A percentile compares a stretch with the other conserved stretches of the same genome.
Conservation (phyloP, 2,329 filamentous ascomycete genomes). For the Aphanocladium album region DNA sequence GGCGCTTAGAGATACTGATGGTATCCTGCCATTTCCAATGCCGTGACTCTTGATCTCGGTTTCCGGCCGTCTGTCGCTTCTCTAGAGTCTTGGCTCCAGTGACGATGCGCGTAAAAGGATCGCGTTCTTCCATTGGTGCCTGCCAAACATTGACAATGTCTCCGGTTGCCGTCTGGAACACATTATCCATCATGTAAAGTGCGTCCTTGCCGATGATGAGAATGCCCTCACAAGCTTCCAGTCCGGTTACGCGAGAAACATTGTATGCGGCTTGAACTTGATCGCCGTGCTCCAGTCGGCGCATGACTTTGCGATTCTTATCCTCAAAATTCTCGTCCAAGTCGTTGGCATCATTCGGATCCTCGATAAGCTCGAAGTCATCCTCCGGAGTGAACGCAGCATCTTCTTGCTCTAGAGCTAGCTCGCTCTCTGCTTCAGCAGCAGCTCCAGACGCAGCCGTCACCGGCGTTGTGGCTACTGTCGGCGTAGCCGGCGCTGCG, state of each 20-base stretch:
- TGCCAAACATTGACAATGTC: conserved; percentile 97
- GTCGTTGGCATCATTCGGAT: conserved; percentile 79
- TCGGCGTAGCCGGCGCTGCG: conserved; percentile 2
- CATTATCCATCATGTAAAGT: conserved; percentile 92
- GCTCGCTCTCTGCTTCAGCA: neutral
- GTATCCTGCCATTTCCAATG: conserved; percentile 94
- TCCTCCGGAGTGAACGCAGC: conserved; percentile 59
- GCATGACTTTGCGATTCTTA: conserved; percentile 97
- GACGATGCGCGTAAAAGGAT: conserved; percentile 93
- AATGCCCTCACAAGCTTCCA: conserved; percentile 91
- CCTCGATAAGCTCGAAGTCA: conserved; percentile 93
- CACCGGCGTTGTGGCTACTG: neutral
- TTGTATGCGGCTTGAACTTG: conserved; percentile 93
- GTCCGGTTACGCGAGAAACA: conserved; percentile 85
- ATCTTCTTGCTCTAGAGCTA: conserved; percentile 20
- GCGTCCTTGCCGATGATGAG: conserved; percentile 88
- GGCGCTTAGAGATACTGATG: conserved; percentile 90
- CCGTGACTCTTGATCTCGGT: conserved; percentile 70
- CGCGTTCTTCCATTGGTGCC: conserved; percentile 84
- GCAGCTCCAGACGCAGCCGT: neutral
- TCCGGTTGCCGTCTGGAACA: conserved; percentile 89
- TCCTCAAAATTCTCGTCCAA: conserved; percentile 78
- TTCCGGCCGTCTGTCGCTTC: conserved; percentile 54
- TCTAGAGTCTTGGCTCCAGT: conserved; percentile 58
- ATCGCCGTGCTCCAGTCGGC: conserved; percentile 83